Percentiles rank a stretch among this genome's conserved stretches.
Conservation (phyloP, 805 yeast genomes). For the Saturnispora dispora region DNA sequence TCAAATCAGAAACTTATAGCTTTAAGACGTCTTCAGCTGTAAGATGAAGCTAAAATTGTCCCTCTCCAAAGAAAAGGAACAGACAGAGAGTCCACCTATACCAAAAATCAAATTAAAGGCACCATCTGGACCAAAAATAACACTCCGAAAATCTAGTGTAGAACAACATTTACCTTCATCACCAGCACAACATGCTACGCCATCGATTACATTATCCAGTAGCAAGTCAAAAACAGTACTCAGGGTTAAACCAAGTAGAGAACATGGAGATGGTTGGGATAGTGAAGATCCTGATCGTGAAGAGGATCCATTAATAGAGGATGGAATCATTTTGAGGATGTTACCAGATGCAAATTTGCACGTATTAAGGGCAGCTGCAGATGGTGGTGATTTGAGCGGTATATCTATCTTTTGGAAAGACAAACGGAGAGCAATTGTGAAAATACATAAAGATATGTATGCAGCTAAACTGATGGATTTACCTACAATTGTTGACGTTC, state of each 20-base stretch:
- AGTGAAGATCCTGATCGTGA: conserved; percentile 94
- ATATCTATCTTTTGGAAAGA: conserved; percentile 78
- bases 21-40: not conserved
- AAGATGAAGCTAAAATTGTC: conserved; percentile 6
- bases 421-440: conserved; percentile 65
- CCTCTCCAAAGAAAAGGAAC: not conserved
- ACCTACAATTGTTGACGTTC: conserved; percentile 81
- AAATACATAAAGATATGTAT: conserved; percentile 59
- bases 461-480: conserved; percentile 82
- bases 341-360: conserved; percentile 61
- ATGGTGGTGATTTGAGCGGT: conserved; percentile 61
- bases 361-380: conserved; percentile 65
- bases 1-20: not conserved
- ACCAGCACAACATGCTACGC: conserved; percentile 7
- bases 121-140: conserved; percentile 30
- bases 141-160: conserved; percentile 59
- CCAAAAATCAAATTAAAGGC: conserved; percentile 14
- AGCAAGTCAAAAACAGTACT: conserved; percentile 33
- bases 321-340: conserved; percentile 73
- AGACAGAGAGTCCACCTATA: not conserved
- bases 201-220: conserved; percentile 19
- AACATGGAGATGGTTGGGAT: conserved; percentile 94
- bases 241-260: conserved; percentile 49
- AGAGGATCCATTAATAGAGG: conserved; percentile 88
- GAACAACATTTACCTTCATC: not conserved